A percentile compares a stretch with the other conserved stretches of the same genome.
Conservation (phyloP, 768 basidiomycete species). For the Naganishia randhawae region DNA sequence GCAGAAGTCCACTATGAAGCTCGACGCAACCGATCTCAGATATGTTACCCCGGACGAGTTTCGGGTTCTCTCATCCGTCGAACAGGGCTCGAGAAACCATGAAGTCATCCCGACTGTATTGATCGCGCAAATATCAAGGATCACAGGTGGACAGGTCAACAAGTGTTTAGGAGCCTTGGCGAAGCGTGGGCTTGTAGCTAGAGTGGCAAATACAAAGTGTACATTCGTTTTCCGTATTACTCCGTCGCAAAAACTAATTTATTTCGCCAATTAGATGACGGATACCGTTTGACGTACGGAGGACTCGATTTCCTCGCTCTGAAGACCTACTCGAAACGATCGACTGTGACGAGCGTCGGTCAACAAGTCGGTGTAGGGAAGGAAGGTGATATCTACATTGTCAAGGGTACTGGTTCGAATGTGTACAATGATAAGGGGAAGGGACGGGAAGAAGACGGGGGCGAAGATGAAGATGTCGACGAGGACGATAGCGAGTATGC, state of each 20-base stretch:
- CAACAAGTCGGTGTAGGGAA: slow-evolving; percentile 99
- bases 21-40: slow-evolving; percentile 89
- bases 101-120: slow-evolving; percentile 85
- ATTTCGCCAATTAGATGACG: slow-evolving; percentile 66
- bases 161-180: slow-evolving; percentile 85
- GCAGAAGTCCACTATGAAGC: slow-evolving; percentile 61
- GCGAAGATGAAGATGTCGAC: neutral
- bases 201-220: slow-evolving; percentile 92
- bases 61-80: slow-evolving; percentile 80
- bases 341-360: slow-evolving; percentile 67
- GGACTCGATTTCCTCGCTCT: slow-evolving; percentile 97
- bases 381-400: slow-evolving; percentile 70
- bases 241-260: neutral
- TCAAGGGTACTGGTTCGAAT: slow-evolving; percentile 30
- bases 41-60: slow-evolving; percentile 92
- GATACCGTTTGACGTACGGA: slow-evolving; percentile 93
- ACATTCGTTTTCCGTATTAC: slow-evolving; percentile 37
- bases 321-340: slow-evolving; percentile 80
- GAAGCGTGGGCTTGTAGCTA: slow-evolving; percentile 83
- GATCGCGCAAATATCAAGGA: slow-evolving; percentile 87
- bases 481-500: neutral
- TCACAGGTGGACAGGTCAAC: slow-evolving; percentile 87
- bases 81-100: slow-evolving; percentile 98
- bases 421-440: slow-evolving; percentile 24
- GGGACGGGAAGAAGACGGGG: slow-evolving; percentile 15